A percentile compares a stretch with the other conserved stretches of the same genome.
Evolutionary conservation across 108 stramenopile species (phyloP).

Genomic region (Pseudonitzschia multiseries): DNA sequence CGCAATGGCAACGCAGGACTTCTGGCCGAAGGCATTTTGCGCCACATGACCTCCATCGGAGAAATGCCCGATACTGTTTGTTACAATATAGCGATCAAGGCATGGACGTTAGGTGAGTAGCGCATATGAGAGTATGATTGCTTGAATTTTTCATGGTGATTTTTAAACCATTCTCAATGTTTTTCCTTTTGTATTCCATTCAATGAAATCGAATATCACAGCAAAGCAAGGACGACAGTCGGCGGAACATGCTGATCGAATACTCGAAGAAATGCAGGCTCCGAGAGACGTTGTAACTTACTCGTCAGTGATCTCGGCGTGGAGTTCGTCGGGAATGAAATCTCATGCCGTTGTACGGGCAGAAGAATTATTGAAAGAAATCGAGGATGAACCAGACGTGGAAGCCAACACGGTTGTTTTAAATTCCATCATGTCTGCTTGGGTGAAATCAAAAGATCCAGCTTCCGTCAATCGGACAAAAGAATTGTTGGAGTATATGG

Average conservation of each 20-base stretch:
- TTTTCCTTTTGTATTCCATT: not conserved
- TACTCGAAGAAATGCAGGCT: slow-evolving; percentile 41
- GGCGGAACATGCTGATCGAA: slow-evolving; percentile 47
- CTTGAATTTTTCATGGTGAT: too few species aligned
- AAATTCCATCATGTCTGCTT: slow-evolving; percentile 47
- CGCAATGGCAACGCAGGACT: slow-evolving; percentile 26
- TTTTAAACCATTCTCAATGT: not conserved
- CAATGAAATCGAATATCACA: not conserved
- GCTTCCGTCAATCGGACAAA: slow-evolving; percentile 31
- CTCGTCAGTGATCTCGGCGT: slow-evolving; percentile 42
- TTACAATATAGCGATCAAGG: slow-evolving; percentile 52
- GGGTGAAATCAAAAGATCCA: slow-evolving; percentile 44
- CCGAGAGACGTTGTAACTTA: slow-evolving; percentile 47
- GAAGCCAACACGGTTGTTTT: slow-evolving; percentile 41
- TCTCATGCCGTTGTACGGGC: slow-evolving; percentile 44
- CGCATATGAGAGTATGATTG: not conserved
- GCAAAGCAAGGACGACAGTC: slow-evolving; percentile 35
- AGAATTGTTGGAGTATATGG: slow-evolving; percentile 39
- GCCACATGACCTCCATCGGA: slow-evolving; percentile 38
- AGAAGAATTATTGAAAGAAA: slow-evolving; percentile 40
- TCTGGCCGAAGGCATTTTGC: slow-evolving; percentile 35
- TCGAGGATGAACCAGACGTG: slow-evolving; percentile 30
- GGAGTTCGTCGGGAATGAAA: slow-evolving; percentile 41
- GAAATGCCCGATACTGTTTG: slow-evolving; percentile 43
- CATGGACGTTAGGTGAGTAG: slow-evolving; percentile 26